Evolutionary conservation across 1,139 yeast species (phyloP).

Genomic region (Taphrina deformans): DNA sequence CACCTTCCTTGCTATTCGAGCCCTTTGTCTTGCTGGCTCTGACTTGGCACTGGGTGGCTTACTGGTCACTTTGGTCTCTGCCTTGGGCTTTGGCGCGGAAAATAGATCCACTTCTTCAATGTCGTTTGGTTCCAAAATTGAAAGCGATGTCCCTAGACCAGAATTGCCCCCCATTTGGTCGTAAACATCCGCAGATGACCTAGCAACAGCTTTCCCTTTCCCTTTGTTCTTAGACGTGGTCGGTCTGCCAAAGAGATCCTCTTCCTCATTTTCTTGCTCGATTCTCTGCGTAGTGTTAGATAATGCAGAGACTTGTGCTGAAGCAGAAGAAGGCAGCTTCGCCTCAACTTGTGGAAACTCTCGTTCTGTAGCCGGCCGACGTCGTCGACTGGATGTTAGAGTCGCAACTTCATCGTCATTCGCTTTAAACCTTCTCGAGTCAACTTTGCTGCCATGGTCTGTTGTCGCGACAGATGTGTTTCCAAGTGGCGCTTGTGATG

Average conservation of each 20-base stretch:
- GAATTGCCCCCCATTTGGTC: background rate
- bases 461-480: background rate
- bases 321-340: background rate
- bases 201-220: constrained; percentile 3
- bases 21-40: background rate
- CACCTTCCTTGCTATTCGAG: background rate
- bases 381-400: constrained; percentile 16
- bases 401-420: constrained; percentile 23
- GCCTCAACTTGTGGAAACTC: background rate
- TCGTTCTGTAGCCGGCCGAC: constrained; percentile 1
- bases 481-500: background rate
- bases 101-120: constrained; percentile 21
- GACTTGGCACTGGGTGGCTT: background rate
- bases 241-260: constrained; percentile 17
- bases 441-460: background rate
- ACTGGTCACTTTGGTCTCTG: background rate
- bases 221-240: background rate
- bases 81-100: constrained; percentile 13
- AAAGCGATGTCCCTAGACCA: background rate
- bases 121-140: background rate
- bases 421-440: constrained; percentile 21
- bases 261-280: background rate
- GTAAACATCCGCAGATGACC: background rate
- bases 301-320: background rate
- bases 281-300: background rate